phyloP scores from a whole-genome alignment of 352 stramenopile genomes.

The Globisporangium cederbergense region DNA sequence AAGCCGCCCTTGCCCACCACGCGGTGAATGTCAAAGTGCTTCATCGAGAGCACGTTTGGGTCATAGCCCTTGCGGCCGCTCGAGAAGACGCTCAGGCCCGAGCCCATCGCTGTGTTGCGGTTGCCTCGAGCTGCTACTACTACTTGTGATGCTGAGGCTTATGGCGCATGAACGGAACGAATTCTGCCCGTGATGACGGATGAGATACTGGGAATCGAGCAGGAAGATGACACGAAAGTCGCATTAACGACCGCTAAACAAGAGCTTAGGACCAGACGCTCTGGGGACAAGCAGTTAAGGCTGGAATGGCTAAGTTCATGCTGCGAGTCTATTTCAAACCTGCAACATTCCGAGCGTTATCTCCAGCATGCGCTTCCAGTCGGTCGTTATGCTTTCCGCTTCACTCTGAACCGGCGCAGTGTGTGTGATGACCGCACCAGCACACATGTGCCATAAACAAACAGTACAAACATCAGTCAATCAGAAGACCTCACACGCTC shows the following conservation, averaged over 20 bases:
- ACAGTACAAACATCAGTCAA: background rate
- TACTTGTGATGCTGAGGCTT: background rate
- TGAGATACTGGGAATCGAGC: background rate
- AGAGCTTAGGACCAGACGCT: background rate
- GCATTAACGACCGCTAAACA: background rate
- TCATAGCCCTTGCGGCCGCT: conserved; percentile 21
- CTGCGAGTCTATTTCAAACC: background rate
- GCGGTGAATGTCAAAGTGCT: conserved; percentile 64
- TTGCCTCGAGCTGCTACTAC: background rate
- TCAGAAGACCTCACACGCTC: background rate
- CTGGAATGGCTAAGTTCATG: too few species aligned
- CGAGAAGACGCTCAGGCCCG: conserved; percentile 17
- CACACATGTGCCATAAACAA: background rate
- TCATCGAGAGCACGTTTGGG: conserved; percentile 43
- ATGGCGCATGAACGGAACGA: background rate
- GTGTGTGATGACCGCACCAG: background rate
- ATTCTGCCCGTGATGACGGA: background rate
- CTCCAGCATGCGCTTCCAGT: conserved; percentile 4
- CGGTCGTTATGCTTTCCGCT: conserved; percentile 3
- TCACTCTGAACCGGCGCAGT: conserved; percentile 6
- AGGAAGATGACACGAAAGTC: too few species aligned
- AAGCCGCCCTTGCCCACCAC: conserved; percentile 69
- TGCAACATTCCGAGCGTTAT: too few species aligned
- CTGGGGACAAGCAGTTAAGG: background rate
- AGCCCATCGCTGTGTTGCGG: conserved; percentile 7